Evolutionary conservation across 495 filamentous ascomycete genomes (phyloP), one percentile per base, ranked within the genome.

Genomic region (Amniculicola lignicola): DNA sequence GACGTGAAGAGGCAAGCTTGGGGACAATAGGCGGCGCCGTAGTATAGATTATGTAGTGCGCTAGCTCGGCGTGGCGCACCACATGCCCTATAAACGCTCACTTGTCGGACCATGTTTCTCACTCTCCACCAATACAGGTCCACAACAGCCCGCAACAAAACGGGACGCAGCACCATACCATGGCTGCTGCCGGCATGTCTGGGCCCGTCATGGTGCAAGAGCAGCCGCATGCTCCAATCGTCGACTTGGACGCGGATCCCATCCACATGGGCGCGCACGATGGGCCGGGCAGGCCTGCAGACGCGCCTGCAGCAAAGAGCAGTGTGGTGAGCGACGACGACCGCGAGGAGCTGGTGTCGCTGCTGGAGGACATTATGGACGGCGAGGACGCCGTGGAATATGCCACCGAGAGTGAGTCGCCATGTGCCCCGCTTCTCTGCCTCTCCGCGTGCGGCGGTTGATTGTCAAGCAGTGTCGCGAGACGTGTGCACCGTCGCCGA

Each of bases 401-500:
- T 56, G 58, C 51, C 50, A 53, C 63, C 54, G 61, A 63, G 44
- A 52, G 63, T 62, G 51, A 41, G 54, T 60, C 54, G n/a, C n/a
- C n/a, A n/a, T n/a, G n/a, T n/a, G n/a, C n/a, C n/a, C 12, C 38
- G 27, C 29, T 31, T 31, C 22, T 39, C 24, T 28, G 35, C 29
- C 38, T 39, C 18, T 21, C 19, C 31, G 16, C n/a, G 16, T 21
- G 16, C 31, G 39, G 21, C 50, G 14, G 29, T 39, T 54, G 21
- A 58, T 43, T 21, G 11, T 31, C 12, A 16, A 3, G 27, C 27
- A 63, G 54, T 43, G 14, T 29, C 21, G 33, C n/a, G n/a, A n/a
- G 83, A 82, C 53, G 79, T 79, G 19, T 94, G 88, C 72, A 86
- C 87, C 2, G 71, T 82, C 0, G 84, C 89, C 29, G 86, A 96